Conservation (phyloP, 768 basidiomycete genomes). For the Strobilomyces echinocephalus region DNA sequence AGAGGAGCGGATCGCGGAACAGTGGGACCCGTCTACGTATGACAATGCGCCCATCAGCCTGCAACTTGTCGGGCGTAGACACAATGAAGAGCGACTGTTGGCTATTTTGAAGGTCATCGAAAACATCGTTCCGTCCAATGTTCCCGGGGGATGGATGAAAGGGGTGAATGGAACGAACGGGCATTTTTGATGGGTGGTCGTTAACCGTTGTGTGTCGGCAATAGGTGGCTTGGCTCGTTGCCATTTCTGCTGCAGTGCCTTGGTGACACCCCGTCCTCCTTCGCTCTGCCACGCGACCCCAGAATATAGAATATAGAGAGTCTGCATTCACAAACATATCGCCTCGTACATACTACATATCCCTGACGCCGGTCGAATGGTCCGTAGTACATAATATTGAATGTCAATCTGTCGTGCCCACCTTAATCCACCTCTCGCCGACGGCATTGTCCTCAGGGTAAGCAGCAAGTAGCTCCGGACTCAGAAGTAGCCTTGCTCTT, state of each 20-base stretch:
- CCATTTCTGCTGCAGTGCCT: constrained; percentile 9
- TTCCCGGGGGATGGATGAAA: constrained; percentile 9
- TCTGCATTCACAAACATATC: too few species aligned
- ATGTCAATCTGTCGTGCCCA: constrained; percentile 10
- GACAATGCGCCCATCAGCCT: constrained; percentile 42
- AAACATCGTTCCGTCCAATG: constrained; percentile 12
- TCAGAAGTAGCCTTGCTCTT: constrained; percentile 38
- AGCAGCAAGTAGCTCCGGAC: constrained; percentile 36
- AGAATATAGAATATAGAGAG: too few species aligned
- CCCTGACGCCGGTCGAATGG: background rate
- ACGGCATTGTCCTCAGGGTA: constrained; percentile 47
- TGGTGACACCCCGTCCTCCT: background rate
- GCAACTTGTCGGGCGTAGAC: constrained; percentile 47
- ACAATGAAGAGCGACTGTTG: constrained; percentile 47
- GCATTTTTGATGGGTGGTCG: background rate
- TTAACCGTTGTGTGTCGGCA: constrained; percentile 5
- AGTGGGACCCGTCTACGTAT: constrained; percentile 42
- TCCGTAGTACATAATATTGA: background rate
- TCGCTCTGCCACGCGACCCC: too few species aligned
- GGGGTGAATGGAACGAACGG: constrained; percentile 12
- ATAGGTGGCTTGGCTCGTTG: constrained; percentile 10
- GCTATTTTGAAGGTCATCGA: constrained; percentile 42
- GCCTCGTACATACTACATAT: background rate
- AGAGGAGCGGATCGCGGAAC: constrained; percentile 33
- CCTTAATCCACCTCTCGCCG: constrained; percentile 34